Evolutionary conservation across 371 early-diverging fungal species (phyloP).

Genomic region (Zancudomyces culisetae): DNA sequence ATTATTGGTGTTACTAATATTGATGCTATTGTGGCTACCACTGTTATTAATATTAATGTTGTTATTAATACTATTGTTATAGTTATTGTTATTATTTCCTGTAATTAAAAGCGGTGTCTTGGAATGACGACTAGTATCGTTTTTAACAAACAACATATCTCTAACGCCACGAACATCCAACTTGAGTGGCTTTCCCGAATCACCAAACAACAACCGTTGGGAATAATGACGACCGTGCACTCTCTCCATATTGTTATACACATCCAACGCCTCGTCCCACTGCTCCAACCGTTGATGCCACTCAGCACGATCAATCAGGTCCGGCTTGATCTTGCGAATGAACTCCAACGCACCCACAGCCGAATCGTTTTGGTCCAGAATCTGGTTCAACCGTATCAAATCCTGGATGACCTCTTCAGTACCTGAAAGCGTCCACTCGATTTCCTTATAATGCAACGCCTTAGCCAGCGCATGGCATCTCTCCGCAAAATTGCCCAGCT

Average conservation of each 20-base stretch:
- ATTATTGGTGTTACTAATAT: not conserved
- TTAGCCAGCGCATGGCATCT: slow-evolving; percentile 93
- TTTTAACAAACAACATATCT: not conserved
- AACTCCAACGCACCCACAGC: slow-evolving; percentile 85
- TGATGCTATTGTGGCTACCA: not conserved
- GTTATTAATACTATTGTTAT: not conserved
- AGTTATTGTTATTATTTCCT: not conserved
- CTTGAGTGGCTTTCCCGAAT: not conserved
- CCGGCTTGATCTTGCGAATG: slow-evolving; percentile 48
- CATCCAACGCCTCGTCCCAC: slow-evolving; percentile 87
- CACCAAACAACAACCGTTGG: too few species aligned
- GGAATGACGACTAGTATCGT: too few species aligned
- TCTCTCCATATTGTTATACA: slow-evolving; percentile 63
- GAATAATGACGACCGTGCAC: slow-evolving; percentile 55
- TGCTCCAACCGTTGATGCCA: slow-evolving; percentile 78
- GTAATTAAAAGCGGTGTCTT: not conserved
- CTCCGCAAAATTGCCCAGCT: slow-evolving; percentile 73
- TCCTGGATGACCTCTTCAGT: slow-evolving; percentile 73
- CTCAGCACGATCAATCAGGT: slow-evolving; percentile 67
- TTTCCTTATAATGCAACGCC: slow-evolving; percentile 90
- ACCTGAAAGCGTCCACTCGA: slow-evolving; percentile 77
- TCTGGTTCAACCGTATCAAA: slow-evolving; percentile 87
- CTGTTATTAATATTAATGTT: not conserved
- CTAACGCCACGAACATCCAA: not conserved
- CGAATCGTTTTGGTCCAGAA: slow-evolving; percentile 88